Evolutionary conservation across 305 asterid genomes (phyloP).

Genomic region (Fraxinus baroniana): DNA sequence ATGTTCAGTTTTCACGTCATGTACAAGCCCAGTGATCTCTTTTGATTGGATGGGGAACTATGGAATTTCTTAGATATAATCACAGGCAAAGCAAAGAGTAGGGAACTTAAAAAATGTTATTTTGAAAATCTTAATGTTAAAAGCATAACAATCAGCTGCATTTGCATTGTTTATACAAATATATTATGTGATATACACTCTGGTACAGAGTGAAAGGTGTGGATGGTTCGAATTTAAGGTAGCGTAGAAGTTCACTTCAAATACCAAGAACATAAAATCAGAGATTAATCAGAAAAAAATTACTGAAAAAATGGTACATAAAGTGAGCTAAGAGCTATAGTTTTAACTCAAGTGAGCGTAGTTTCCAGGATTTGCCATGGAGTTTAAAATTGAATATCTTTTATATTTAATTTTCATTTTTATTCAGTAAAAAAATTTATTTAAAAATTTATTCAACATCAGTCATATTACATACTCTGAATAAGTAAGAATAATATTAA

Average conservation of each 20-base stretch:
- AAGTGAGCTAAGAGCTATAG: not conserved
- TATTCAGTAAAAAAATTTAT: not conserved
- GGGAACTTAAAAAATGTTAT: conserved; percentile 4
- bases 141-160: not conserved
- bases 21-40: conserved; percentile 21
- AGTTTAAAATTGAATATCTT: not conserved
- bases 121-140: not conserved
- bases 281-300: not conserved
- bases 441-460: not conserved
- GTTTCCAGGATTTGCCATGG: not conserved
- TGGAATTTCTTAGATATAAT: not conserved
- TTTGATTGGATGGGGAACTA: conserved; percentile 15
- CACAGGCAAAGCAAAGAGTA: conserved; percentile 9
- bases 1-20: conserved; percentile 23
- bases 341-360: not conserved
- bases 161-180: not conserved
- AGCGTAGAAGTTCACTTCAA: not conserved
- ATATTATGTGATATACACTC: not conserved
- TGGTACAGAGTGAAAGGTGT: not conserved
- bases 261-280: not conserved
- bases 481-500: not conserved
- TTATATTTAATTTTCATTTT: not conserved
- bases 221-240: not conserved
- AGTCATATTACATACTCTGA: not conserved
- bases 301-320: not conserved